Conservation (phyloP, 805 yeast species). For the Yarrowia sp. region DNA sequence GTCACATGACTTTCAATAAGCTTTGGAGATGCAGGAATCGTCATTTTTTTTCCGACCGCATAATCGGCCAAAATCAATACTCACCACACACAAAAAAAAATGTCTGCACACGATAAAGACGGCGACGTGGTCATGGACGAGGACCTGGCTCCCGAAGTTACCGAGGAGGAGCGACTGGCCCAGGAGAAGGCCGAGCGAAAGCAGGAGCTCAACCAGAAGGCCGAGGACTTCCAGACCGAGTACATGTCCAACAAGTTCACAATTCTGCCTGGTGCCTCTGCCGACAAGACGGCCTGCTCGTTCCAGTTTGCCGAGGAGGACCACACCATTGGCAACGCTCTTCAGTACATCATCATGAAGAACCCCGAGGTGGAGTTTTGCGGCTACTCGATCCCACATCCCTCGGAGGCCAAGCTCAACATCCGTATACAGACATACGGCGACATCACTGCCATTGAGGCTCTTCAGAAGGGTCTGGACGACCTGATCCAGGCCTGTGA, state of each 20-base stretch:
- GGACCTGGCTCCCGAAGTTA: slow-evolving; percentile 20
- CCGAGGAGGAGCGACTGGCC: slow-evolving; percentile 36
- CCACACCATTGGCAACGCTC: slow-evolving; percentile 93
- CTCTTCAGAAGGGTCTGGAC: slow-evolving; percentile 87
- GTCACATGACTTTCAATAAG: slow-evolving; percentile 23
- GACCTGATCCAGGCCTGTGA: slow-evolving; percentile 84
- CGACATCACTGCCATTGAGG: slow-evolving; percentile 84
- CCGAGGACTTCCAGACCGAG: slow-evolving; percentile 37
- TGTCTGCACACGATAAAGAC: slow-evolving; percentile 37
- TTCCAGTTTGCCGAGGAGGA: slow-evolving; percentile 94
- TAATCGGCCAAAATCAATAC: slow-evolving; percentile 18
- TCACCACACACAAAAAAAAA: slow-evolving; percentile 14
- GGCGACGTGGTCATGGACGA: slow-evolving; percentile 38
- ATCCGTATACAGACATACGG: slow-evolving; percentile 94
- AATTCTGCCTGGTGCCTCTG: slow-evolving; percentile 80
- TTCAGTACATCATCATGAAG: slow-evolving; percentile 93
- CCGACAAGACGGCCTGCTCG: slow-evolving; percentile 93
- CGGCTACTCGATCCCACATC: slow-evolving; percentile 98
- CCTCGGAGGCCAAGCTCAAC: slow-evolving; percentile 88
- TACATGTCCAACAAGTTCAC: slow-evolving; percentile 41
- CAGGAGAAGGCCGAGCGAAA: slow-evolving; percentile 38
- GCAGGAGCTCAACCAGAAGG: slow-evolving; percentile 37
- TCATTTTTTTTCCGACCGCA: slow-evolving; percentile 34
- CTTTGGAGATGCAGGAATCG: slow-evolving; percentile 16
- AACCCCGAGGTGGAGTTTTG: slow-evolving; percentile 98